Evolutionary conservation across 2,329 filamentous ascomycete species (phyloP).

Genomic region (Fusarium pseudograminearum): DNA sequence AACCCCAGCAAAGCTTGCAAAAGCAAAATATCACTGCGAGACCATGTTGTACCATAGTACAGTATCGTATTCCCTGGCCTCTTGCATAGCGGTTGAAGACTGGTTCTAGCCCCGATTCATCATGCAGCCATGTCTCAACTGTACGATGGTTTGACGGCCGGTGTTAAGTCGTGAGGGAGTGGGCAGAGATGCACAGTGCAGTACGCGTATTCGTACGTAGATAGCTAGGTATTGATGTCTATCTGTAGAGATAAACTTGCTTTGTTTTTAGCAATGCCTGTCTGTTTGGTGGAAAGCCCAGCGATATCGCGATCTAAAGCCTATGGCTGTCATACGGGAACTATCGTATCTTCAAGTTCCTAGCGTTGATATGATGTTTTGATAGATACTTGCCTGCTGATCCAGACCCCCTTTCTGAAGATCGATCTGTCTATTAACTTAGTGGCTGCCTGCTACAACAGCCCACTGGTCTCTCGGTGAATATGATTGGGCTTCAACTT

Average conservation of each 20-base stretch:
- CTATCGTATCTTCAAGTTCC: slow-evolving; percentile 15
- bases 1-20: slow-evolving; percentile 17
- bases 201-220: background rate
- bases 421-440: slow-evolving; percentile 32
- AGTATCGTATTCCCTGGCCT: slow-evolving; percentile 14
- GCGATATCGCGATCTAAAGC: slow-evolving; percentile 26
- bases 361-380: slow-evolving; percentile 20
- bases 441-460: slow-evolving; percentile 37
- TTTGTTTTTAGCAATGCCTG: slow-evolving; percentile 19
- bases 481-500: slow-evolving; percentile 36
- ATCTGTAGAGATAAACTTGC: slow-evolving; percentile 19
- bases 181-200: background rate
- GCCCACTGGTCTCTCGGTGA: slow-evolving; percentile 14
- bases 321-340: slow-evolving; percentile 26
- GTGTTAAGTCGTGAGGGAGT: slow-evolving; percentile 9
- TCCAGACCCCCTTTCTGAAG: slow-evolving; percentile 29
- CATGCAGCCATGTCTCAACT: slow-evolving; percentile 44
- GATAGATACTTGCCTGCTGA: slow-evolving; percentile 26
- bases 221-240: background rate
- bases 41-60: slow-evolving; percentile 5
- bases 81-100: slow-evolving; percentile 29
- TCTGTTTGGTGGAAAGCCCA: slow-evolving; percentile 20
- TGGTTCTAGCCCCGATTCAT: slow-evolving; percentile 37
- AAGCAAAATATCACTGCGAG: slow-evolving; percentile 15
- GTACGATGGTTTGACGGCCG: slow-evolving; percentile 19